These are phyloP conservation scores for Candida khao-thaluensis DNA, from an alignment of 805 yeast genomes.

Conservation along the genomic window DNA sequence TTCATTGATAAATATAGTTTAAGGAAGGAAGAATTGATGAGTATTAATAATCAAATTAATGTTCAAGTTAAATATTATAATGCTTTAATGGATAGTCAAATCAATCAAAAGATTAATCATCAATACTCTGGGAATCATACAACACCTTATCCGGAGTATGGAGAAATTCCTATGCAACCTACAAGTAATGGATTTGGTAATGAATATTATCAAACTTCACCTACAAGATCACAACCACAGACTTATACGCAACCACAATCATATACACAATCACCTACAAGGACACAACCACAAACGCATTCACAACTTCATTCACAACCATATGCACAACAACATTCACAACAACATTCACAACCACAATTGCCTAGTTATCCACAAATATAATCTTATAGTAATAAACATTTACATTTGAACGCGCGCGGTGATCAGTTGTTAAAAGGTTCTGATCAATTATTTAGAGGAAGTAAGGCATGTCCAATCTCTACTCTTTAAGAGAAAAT, in stretches of 20 bases:
- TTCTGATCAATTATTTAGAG: too few relatives aligned
- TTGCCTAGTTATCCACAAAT: slow-evolving; percentile 5
- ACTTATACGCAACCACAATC: neutral
- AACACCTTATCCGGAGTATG: slow-evolving; percentile 15
- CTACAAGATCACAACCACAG: neutral
- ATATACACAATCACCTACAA: slow-evolving; percentile 3
- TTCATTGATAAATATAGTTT: slow-evolving; percentile 75
- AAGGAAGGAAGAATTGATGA: slow-evolving; percentile 73
- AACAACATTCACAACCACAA: slow-evolving; percentile 1
- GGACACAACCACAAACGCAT: neutral
- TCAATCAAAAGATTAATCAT: slow-evolving; percentile 20
- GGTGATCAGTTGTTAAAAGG: too few relatives aligned
- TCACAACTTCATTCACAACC: slow-evolving; percentile 1
- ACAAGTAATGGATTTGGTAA: slow-evolving; percentile 45
- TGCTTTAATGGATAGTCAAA: slow-evolving; percentile 56
- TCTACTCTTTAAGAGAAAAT: slow-evolving; percentile 42
- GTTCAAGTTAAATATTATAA: slow-evolving; percentile 71
- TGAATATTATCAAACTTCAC: slow-evolving; percentile 6
- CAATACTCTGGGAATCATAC: slow-evolving; percentile 4
- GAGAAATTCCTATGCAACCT: slow-evolving; percentile 18
- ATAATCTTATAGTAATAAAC: neutral
- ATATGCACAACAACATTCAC: neutral
- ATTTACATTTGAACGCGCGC: neutral
- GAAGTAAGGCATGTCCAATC: slow-evolving; percentile 25
- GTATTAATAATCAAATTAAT: slow-evolving; percentile 67